Evolutionary conservation across 768 basidiomycete species (phyloP), one percentile per base, ranked within the genome.

Genomic region (Pisolithus microcarpus): DNA sequence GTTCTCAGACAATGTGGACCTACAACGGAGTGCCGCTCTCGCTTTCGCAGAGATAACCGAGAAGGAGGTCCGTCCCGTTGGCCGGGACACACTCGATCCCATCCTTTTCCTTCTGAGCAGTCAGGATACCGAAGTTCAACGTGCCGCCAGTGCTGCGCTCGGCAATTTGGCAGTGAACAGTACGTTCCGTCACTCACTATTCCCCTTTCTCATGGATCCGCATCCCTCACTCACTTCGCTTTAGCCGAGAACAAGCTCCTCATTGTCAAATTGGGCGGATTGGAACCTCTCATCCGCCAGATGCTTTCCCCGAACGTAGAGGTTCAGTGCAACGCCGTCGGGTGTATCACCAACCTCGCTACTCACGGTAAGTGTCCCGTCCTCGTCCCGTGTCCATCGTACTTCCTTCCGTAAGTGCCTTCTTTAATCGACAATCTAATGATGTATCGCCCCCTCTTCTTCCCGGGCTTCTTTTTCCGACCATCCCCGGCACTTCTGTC

Each of bases 31-130:
- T 57, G 96, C 96, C 2, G 96, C 96, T 4, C 80, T 99, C 40
- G 96, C 96, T 0, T 99, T 98, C 63, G 96, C 96, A 36, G 96
- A 99, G 70, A 99, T 99, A 53, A 99, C 96, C 21, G 96, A 99
- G 75, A 98, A 98, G 73, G 96, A 99, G 71, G 95, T 98, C 48
- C 82, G 94, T 40, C 91, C 90, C 43, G 96, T 99, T 19, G 92
- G 89, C 13, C 79, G 96, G 55, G 96, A 98, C 66, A 99, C 96
- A 18, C 80, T 99, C 60, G 96, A 99, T 70, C 96, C 96, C 47
- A 94, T 99, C 55, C 82, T 98, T 51, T 99, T 96, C 70, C 82
- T 99, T 55, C 79, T 99, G 58, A 89, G 91, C 61, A 93, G 90
- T 64, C 96, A 98, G 69, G 96, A 99, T 70, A 92, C 91, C 48